Base-by-base conservation (phyloP, 23 red algal genomes). In the Pyropia haitanensis region DNA sequence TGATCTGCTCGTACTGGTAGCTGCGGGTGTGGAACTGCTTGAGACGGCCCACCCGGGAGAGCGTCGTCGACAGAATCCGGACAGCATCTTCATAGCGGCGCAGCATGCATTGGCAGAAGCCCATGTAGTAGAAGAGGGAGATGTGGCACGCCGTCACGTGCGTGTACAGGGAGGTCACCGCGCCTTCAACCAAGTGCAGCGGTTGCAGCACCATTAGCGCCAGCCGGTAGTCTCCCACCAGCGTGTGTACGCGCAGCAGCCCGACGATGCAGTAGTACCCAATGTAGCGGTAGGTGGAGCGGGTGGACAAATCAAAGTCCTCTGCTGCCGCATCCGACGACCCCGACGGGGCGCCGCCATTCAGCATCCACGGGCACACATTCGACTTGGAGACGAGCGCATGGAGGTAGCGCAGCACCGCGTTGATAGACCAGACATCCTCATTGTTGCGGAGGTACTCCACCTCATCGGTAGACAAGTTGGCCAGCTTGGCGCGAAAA, bases 1-100 rank as follows among this genome's bases (percentile, higher is more conserved):
- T 90, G 56, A 98, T 87, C 23, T 98, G 94, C 65, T 98, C 94
- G 68, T 91, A 98, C 51, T 98, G 94, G 55, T 90, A 98, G 61
- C 81, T 88, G 31, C 94, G 79, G 3, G 82, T 88, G 68, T 98
- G 94, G 33, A 80, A 82, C 51, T 98, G 94, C 72, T 87, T 85
- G 44, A 89, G 91, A 10, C 94, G 85, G 27, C 85, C 67, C 17
- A 98, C 88, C 31, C 85, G 78, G 18, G 78, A 51, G 23, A 98
- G 54, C 4, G 85, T 91, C 13, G 85, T 69, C 32, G 49, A 63
- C 49, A 98, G 79, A 13, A 90, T 63, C 5, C 94, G 79, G 51
- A 83, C 75, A 32, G 94, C 94, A 49, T 98, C 85, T 61, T 98
- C 94, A 71, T 98, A 98, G 60, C 94, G 67, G 27, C 85, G 86